Percentiles rank a stretch among this genome's conserved stretches.
Evolutionary conservation across 1,139 yeast genomes (phyloP).

Genomic region (Saccharomyces hybrid): DNA sequence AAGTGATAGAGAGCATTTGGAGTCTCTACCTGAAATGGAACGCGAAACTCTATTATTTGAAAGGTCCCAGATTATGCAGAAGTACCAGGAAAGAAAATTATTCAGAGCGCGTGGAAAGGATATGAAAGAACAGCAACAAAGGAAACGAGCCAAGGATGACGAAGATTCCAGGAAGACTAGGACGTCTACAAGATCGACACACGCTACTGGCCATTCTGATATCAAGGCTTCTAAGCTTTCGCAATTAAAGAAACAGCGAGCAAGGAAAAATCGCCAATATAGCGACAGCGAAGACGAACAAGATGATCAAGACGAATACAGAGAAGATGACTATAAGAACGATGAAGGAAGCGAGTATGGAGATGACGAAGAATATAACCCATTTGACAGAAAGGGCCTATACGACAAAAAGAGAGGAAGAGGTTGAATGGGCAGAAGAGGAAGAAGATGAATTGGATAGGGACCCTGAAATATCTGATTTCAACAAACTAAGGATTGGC

Average conservation of each 20-base stretch:
- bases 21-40: slow-evolving; percentile 79
- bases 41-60: slow-evolving; percentile 88
- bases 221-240: slow-evolving; percentile 56
- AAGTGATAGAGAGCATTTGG: slow-evolving; percentile 59
- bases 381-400: slow-evolving; percentile 22
- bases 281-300: slow-evolving; percentile 37
- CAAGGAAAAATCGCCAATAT: slow-evolving; percentile 42
- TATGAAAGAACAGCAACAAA: slow-evolving; percentile 41
- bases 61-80: slow-evolving; percentile 85
- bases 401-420: slow-evolving; percentile 35
- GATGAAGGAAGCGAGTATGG: slow-evolving; percentile 27
- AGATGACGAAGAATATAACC: slow-evolving; percentile 38
- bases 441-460: slow-evolving; percentile 39
- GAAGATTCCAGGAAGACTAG: slow-evolving; percentile 33
- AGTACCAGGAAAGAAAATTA: slow-evolving; percentile 71
- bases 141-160: slow-evolving; percentile 21
- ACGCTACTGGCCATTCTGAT: slow-evolving; percentile 32
- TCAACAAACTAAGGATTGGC: slow-evolving; percentile 68
- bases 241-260: slow-evolving; percentile 81
- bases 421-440: slow-evolving; percentile 34
- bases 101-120: slow-evolving; percentile 72
- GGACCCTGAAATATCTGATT: slow-evolving; percentile 44
- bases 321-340: slow-evolving; percentile 27
- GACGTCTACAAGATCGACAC: slow-evolving; percentile 28
- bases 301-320: slow-evolving; percentile 33